These are phyloP conservation scores for Colletotrichum caudatum DNA, from an alignment of 2,329 filamentous ascomycete genomes.

Conservation along the genomic window DNA sequence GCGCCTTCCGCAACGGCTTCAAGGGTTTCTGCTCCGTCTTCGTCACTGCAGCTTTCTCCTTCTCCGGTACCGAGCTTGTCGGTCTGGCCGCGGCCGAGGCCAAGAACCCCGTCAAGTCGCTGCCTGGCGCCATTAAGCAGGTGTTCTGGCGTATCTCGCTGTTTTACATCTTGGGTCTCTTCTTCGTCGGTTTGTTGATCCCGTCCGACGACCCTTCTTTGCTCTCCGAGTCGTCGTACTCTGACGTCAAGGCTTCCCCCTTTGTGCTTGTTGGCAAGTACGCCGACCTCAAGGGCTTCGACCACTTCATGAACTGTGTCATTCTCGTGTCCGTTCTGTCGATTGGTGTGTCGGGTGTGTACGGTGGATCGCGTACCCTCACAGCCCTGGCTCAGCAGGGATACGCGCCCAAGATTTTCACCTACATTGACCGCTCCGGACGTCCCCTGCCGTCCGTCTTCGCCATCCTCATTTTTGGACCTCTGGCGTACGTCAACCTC, in stretches of 20 bases:
- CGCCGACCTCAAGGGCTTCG: conserved; percentile 60
- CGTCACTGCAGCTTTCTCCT: conserved; percentile 77
- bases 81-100: conserved; percentile 79
- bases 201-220: conserved; percentile 59
- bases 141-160: conserved; percentile 67
- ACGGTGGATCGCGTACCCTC: conserved; percentile 67
- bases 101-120: conserved; percentile 73
- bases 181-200: conserved; percentile 61
- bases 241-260: conserved; percentile 47
- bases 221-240: conserved; percentile 57
- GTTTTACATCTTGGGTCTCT: conserved; percentile 63
- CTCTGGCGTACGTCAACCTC: conserved; percentile 61
- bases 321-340: conserved; percentile 67
- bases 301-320: conserved; percentile 65
- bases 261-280: conserved; percentile 50
- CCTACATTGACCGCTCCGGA: conserved; percentile 65
- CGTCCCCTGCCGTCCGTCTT: conserved; percentile 61
- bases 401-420: conserved; percentile 65
- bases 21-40: conserved; percentile 77
- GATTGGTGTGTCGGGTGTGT: conserved; percentile 66
- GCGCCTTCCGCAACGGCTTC: conserved; percentile 75
- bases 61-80: conserved; percentile 75
- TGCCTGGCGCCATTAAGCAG: conserved; percentile 85
- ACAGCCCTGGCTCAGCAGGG: conserved; percentile 67
- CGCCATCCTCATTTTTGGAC: conserved; percentile 59